phyloP scores from a whole-genome alignment of 495 filamentous ascomycete genomes.

The Xylaria venustula region DNA sequence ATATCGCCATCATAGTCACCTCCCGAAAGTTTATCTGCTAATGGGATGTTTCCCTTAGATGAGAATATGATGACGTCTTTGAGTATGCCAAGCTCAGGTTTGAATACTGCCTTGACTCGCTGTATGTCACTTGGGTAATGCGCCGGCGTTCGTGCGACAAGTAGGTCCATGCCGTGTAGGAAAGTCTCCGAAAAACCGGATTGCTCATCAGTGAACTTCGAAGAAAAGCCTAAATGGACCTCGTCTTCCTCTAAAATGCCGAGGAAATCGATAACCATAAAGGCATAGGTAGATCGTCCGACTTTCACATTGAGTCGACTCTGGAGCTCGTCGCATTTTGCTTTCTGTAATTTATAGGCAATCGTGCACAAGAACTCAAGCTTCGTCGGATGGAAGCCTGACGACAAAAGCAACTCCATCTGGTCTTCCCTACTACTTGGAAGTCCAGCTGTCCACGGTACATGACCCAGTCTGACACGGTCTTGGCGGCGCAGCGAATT shows the following conservation, averaged over 20 bases:
- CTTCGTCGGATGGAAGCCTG: conserved; percentile 62
- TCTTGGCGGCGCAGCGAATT: conserved; percentile 31
- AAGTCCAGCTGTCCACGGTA: conserved; percentile 51
- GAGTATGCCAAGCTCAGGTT: conserved; percentile 67
- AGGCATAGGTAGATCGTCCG: conserved; percentile 71
- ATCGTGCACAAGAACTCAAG: conserved; percentile 59
- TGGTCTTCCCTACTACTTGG: conserved; percentile 51
- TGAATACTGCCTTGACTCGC: conserved; percentile 56
- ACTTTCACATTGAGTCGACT: conserved; percentile 70
- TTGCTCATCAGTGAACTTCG: conserved; percentile 54
- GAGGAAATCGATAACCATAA: conserved; percentile 79
- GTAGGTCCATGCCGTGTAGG: conserved; percentile 67
- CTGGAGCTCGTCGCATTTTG: conserved; percentile 55
- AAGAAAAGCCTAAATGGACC: conserved; percentile 78
- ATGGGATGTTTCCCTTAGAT: conserved; percentile 61
- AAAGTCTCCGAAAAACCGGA: conserved; percentile 56
- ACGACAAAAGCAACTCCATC: conserved; percentile 56
- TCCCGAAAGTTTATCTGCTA: conserved; percentile 81
- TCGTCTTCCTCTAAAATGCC: conserved; percentile 70
- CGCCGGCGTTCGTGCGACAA: conserved; percentile 84
- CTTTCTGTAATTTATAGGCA: conserved; percentile 52
- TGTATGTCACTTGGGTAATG: conserved; percentile 84
- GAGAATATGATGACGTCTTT: conserved; percentile 89
- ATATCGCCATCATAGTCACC: conserved; percentile 95
- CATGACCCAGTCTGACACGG: conserved; percentile 32